Conservation (phyloP, 176 grass and related monocot species). For the Raddia distichophylla region DNA sequence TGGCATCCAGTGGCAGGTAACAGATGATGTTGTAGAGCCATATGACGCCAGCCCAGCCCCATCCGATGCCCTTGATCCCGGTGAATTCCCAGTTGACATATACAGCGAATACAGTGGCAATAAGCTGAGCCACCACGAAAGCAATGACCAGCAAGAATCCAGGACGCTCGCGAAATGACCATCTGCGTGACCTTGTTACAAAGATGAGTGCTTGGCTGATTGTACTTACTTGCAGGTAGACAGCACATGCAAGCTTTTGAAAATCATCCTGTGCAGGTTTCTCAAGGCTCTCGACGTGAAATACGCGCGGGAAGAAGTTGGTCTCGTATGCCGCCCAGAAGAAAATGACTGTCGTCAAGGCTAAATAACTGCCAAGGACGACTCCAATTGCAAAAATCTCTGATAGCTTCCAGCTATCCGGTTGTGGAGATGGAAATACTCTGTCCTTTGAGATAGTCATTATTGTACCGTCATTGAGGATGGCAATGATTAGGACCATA, state of each 20-base stretch:
- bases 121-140: slow-evolving; percentile 85
- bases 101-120: slow-evolving; percentile 81
- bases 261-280: slow-evolving; percentile 82
- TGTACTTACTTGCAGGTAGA: slow-evolving; percentile 95
- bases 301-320: slow-evolving; percentile 82
- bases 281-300: slow-evolving; percentile 82
- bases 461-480: slow-evolving; percentile 95
- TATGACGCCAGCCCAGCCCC: slow-evolving; percentile 89
- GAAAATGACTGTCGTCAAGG: slow-evolving; percentile 97
- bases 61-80: slow-evolving; percentile 87
- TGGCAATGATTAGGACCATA: slow-evolving; percentile 95
- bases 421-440: slow-evolving; percentile 82
- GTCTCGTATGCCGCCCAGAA: slow-evolving; percentile 91
- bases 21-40: slow-evolving; percentile 88
- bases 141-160: slow-evolving; percentile 77
- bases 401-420: slow-evolving; percentile 90
- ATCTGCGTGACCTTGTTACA: slow-evolving; percentile 85
- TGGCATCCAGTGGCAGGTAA: slow-evolving; percentile 83
- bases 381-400: slow-evolving; percentile 92
- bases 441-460: slow-evolving; percentile 98
- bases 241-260: slow-evolving; percentile 83
- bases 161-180: slow-evolving; percentile 88
- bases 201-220: slow-evolving; percentile 91
- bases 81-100: slow-evolving; percentile 80
- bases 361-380: slow-evolving; percentile 76